A percentile compares a stretch with the other conserved stretches of the same genome.
These are phyloP conservation scores for Aspergillus sp. DNA, from an alignment of 2,329 filamentous ascomycete species.

Conservation along the genomic window DNA sequence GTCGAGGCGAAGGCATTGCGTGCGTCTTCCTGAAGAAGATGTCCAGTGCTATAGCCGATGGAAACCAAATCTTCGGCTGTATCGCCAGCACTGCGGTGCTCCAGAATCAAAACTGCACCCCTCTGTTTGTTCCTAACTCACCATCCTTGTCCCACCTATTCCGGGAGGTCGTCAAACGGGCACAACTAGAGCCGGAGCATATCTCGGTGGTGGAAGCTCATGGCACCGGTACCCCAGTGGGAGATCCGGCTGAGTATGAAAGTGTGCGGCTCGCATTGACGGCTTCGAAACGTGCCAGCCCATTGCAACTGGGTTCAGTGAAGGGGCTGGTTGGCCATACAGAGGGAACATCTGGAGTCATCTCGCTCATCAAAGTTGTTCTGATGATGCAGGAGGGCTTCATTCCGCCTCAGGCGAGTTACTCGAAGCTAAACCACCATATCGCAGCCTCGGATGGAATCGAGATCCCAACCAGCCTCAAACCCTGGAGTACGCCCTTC, in stretches of 20 bases:
- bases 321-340: slow-evolving; percentile 36
- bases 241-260: slow-evolving; percentile 27
- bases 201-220: slow-evolving; percentile 34
- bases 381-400: slow-evolving; percentile 26
- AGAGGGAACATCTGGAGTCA: slow-evolving; percentile 32
- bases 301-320: slow-evolving; percentile 32
- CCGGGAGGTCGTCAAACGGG: slow-evolving; percentile 14
- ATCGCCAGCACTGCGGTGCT: slow-evolving; percentile 31
- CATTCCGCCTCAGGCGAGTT: slow-evolving; percentile 24
- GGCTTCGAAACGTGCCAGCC: too few relatives aligned
- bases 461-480: not conserved
- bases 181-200: slow-evolving; percentile 16
- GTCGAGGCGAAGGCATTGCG: slow-evolving; percentile 6
- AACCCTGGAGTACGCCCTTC: not conserved
- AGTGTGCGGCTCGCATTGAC: slow-evolving; percentile 18
- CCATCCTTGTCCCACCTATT: slow-evolving; percentile 28
- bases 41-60: slow-evolving; percentile 46
- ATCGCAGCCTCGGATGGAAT: not conserved
- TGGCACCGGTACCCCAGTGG: slow-evolving; percentile 30
- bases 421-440: not conserved
- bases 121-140: slow-evolving; percentile 15
- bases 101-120: slow-evolving; percentile 21
- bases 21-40: slow-evolving; percentile 25
- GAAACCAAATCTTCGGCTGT: slow-evolving; percentile 45
- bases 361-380: slow-evolving; percentile 28